phyloP scores from a whole-genome alignment of 2,329 filamentous ascomycete species.

The Myriosclerotinia duriaeana region DNA sequence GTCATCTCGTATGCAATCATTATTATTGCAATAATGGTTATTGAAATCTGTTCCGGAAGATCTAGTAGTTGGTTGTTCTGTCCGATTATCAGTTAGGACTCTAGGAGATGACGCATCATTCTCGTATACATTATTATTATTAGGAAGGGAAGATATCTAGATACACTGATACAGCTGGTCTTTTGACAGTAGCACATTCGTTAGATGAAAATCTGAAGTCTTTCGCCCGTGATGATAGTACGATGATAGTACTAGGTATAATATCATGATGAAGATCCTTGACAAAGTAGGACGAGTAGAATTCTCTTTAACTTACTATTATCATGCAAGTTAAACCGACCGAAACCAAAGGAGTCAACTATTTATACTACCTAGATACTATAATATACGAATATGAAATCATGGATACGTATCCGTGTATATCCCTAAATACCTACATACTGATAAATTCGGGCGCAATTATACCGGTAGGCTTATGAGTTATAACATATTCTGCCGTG shows the following conservation, averaged over 20 bases:
- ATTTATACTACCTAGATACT: neutral
- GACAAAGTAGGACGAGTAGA: constrained; percentile 8
- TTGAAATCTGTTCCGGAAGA: neutral
- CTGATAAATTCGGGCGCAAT: neutral
- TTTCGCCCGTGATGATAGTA: neutral
- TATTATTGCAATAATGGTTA: no score
- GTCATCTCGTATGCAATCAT: constrained; percentile 1
- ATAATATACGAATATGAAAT: neutral
- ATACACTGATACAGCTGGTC: no score
- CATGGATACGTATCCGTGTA: neutral
- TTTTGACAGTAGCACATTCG: neutral
- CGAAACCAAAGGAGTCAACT: neutral
- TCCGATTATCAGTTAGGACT: neutral
- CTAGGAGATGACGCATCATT: constrained; percentile 4
- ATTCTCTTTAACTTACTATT: neutral
- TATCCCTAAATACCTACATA: neutral
- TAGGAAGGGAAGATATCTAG: no score
- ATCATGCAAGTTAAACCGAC: neutral
- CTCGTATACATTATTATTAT: constrained; percentile 7
- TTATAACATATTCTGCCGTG: neutral
- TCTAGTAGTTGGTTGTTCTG: neutral
- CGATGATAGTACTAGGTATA: neutral
- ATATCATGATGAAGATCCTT: constrained; percentile 19
- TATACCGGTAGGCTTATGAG: neutral
- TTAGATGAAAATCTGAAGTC: constrained; percentile 1